Percentiles rank a stretch among this genome's conserved stretches.
Conservation (phyloP, 2,329 filamentous ascomycete species). For the Plectosphaerella plurivora region DNA sequence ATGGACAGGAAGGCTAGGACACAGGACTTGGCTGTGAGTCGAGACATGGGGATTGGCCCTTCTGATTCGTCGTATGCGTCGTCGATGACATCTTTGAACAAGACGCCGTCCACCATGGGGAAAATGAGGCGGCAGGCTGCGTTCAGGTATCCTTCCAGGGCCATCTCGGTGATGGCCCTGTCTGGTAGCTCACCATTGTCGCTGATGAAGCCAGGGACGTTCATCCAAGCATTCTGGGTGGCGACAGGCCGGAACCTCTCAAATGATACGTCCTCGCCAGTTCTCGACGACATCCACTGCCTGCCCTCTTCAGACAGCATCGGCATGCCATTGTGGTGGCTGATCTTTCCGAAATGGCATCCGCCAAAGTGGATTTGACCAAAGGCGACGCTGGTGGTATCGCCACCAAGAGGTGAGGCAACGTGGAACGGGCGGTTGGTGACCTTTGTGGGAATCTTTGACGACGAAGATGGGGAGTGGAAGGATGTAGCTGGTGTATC, state of each 20-base stretch:
- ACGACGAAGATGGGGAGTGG: background rate
- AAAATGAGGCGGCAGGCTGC: constrained; percentile 39
- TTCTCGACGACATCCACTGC: constrained; percentile 41
- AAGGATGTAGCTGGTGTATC: too few relatives aligned
- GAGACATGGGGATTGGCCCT: constrained; percentile 14
- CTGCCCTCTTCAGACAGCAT: constrained; percentile 41
- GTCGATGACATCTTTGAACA: constrained; percentile 41
- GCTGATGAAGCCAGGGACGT: too few relatives aligned
- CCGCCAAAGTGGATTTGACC: constrained; percentile 43
- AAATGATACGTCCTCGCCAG: constrained; percentile 30
- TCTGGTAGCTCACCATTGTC: constrained; percentile 26
- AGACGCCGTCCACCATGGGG: constrained; percentile 39
- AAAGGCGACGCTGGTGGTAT: constrained; percentile 8
- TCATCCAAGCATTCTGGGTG: constrained; percentile 9
- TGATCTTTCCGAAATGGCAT: constrained; percentile 39
- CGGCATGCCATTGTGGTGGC: constrained; percentile 42
- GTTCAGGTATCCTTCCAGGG: constrained; percentile 15
- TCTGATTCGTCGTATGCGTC: constrained; percentile 33
- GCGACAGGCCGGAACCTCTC: constrained; percentile 15
- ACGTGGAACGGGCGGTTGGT: constrained; percentile 3
- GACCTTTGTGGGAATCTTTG: background rate
- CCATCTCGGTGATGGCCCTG: constrained; percentile 19
- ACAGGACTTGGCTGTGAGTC: constrained; percentile 36
- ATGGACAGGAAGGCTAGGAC: constrained; percentile 44
- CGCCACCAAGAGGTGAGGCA: background rate